A percentile compares a stretch with the other conserved stretches of the same genome.
Conservation (phyloP, 1,284 basidiomycete genomes). For the Marasmius tenuissimus region DNA sequence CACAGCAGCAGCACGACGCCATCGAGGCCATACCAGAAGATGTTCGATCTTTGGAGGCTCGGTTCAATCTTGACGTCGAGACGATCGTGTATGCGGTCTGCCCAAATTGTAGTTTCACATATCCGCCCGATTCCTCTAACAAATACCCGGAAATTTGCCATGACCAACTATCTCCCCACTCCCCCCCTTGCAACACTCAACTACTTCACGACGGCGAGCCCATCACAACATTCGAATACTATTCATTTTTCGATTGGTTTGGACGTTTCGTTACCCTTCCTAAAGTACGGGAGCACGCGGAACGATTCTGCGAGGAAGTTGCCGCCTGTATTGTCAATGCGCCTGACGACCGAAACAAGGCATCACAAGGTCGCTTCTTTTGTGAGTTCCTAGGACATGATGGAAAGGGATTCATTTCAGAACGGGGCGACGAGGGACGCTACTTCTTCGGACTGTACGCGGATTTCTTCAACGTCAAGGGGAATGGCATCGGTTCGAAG, state of each 20-base stretch:
- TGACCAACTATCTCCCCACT: too few species aligned
- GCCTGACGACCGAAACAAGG: neutral
- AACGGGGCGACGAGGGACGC: constrained; percentile 2
- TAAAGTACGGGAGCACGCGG: neutral
- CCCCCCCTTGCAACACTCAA: too few species aligned
- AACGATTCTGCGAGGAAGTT: constrained; percentile 2
- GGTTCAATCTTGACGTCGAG: too few species aligned
- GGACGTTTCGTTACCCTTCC: constrained; percentile 2
- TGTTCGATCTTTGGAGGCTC: too few species aligned
- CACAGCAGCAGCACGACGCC: too few species aligned
- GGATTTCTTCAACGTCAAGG: constrained; percentile 9
- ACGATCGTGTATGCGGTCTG: too few species aligned
- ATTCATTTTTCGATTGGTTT: constrained; percentile 8
- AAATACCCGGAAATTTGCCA: too few species aligned
- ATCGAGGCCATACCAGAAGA: too few species aligned
- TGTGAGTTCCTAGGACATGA: neutral
- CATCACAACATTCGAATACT: constrained; percentile 9
- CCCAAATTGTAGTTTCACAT: too few species aligned
- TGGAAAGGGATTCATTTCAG: constrained; percentile 6
- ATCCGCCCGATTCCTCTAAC: too few species aligned
- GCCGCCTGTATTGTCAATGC: neutral
- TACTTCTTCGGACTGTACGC: constrained; percentile 7
- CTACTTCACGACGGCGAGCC: too few species aligned
- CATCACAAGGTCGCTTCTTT: neutral
- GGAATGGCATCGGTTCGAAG: constrained; percentile 1